phyloP scores from a whole-genome alignment of 106 monocot genomes.

The Dendrobium nobile region DNA sequence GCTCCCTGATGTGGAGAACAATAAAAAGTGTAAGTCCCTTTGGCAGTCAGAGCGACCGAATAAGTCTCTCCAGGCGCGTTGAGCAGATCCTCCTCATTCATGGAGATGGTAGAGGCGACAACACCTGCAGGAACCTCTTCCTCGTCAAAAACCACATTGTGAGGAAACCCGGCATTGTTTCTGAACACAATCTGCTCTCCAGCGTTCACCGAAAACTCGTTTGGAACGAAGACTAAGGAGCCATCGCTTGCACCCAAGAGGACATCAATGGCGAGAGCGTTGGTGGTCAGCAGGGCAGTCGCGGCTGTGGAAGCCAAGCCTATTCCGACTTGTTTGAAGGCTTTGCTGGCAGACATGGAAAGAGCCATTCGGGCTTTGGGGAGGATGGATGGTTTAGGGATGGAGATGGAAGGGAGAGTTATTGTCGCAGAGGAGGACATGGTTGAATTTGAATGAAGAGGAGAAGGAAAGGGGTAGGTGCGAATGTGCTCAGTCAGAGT shows the following conservation, averaged over 20 bases:
- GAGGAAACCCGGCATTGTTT: slow-evolving; percentile 94
- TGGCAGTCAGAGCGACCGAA: slow-evolving; percentile 34
- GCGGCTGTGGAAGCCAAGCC: slow-evolving; percentile 37
- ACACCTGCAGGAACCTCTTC: slow-evolving; percentile 80
- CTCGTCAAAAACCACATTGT: slow-evolving; percentile 90
- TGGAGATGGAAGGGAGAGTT: slow-evolving; percentile 56
- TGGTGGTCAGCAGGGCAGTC: slow-evolving; percentile 38
- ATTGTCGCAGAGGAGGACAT: slow-evolving; percentile 31
- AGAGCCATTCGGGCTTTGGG: background rate
- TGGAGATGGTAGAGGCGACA: slow-evolving; percentile 49
- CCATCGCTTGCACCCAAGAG: slow-evolving; percentile 52
- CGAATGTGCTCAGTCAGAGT: too few relatives aligned
- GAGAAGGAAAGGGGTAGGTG: too few relatives aligned
- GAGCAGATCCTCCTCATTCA: slow-evolving; percentile 69
- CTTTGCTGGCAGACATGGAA: slow-evolving; percentile 23
- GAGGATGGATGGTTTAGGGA: slow-evolving; percentile 25
- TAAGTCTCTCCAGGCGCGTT: slow-evolving; percentile 67
- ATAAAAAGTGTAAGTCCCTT: too few relatives aligned
- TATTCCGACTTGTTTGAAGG: slow-evolving; percentile 42
- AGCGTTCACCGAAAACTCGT: slow-evolving; percentile 31
- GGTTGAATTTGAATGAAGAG: background rate
- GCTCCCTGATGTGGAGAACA: too few relatives aligned
- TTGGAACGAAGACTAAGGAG: slow-evolving; percentile 59
- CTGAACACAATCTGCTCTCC: slow-evolving; percentile 77
- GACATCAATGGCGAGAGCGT: slow-evolving; percentile 53